Conservation (phyloP, 306 rosid genomes). For the Macrotyloma uniflorum region DNA sequence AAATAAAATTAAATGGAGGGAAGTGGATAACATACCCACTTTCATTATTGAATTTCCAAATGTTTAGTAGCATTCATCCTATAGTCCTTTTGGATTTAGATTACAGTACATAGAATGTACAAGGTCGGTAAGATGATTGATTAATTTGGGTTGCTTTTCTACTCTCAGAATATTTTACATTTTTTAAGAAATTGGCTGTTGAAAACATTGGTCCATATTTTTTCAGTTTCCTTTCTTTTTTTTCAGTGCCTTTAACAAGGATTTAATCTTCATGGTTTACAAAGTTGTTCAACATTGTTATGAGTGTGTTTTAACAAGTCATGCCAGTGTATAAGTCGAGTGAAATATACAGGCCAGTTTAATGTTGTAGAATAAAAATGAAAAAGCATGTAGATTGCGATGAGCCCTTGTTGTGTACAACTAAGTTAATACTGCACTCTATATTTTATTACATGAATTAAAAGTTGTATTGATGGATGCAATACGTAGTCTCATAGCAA, state of each 20-base stretch:
- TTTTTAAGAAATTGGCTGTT: neutral
- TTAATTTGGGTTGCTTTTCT: neutral
- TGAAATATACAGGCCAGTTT: conserved; percentile 2
- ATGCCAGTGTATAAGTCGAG: neutral
- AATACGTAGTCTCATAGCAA: conserved; percentile 4
- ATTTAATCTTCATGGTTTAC: neutral
- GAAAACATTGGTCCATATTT: neutral
- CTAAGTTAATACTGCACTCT: neutral
- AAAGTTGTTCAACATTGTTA: neutral
- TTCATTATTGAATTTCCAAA: neutral
- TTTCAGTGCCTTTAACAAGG: neutral
- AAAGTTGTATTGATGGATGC: neutral
- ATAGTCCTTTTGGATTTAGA: too few relatives aligned
- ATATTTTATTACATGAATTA: conserved; percentile 1
- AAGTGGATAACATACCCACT: too few relatives aligned
- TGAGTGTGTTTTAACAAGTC: conserved; percentile 8
- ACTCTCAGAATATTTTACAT: neutral
- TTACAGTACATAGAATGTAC: neutral
- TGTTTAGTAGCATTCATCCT: neutral
- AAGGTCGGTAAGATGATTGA: neutral
- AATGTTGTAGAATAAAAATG: neutral
- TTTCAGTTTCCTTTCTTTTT: too few relatives aligned
- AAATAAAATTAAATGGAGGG: neutral
- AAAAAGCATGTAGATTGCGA: neutral
- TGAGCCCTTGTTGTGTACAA: neutral